A percentile compares a stretch with the other conserved stretches of the same genome.
phyloP scores from a whole-genome alignment of 176 grass and related monocot genomes.

The Aegilops bicornis region DNA sequence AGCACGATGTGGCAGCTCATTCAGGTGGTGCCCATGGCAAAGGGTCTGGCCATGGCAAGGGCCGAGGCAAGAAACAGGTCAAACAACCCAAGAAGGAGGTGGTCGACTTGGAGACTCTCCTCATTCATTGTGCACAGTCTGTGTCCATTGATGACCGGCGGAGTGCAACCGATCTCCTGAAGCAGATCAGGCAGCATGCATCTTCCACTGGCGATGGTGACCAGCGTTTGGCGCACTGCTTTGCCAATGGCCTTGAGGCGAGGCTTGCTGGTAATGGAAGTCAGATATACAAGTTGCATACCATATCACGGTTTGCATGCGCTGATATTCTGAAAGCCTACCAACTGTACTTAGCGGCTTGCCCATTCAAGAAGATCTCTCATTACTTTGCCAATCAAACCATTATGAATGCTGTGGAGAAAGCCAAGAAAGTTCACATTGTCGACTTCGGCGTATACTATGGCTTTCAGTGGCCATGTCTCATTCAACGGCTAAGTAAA shows the following conservation, averaged over 20 bases:
- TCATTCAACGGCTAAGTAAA: slow-evolving; percentile 72
- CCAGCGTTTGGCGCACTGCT: slow-evolving; percentile 77
- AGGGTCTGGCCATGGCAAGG: slow-evolving; percentile 58
- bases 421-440: slow-evolving; percentile 78
- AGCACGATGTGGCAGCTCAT: slow-evolving; percentile 45
- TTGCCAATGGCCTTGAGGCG: slow-evolving; percentile 85
- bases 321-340: slow-evolving; percentile 88
- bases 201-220: slow-evolving; percentile 61
- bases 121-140: slow-evolving; percentile 84
- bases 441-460: slow-evolving; percentile 86
- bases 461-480: slow-evolving; percentile 94
- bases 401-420: slow-evolving; percentile 66
- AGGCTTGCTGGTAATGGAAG: slow-evolving; percentile 90
- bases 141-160: slow-evolving; percentile 69
- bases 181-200: slow-evolving; percentile 89
- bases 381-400: slow-evolving; percentile 97
- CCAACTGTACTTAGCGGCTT: slow-evolving; percentile 74
- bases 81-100: slow-evolving; percentile 83
- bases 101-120: slow-evolving; percentile 81
- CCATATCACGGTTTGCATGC: slow-evolving; percentile 41
- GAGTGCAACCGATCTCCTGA: slow-evolving; percentile 68
- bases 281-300: slow-evolving; percentile 68
- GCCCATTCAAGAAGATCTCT: slow-evolving; percentile 93
- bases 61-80: slow-evolving; percentile 65
- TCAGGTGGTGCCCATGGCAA: slow-evolving; percentile 45